phyloP scores from a whole-genome alignment of 768 basidiomycete genomes.

The Russula dissimulans region DNA sequence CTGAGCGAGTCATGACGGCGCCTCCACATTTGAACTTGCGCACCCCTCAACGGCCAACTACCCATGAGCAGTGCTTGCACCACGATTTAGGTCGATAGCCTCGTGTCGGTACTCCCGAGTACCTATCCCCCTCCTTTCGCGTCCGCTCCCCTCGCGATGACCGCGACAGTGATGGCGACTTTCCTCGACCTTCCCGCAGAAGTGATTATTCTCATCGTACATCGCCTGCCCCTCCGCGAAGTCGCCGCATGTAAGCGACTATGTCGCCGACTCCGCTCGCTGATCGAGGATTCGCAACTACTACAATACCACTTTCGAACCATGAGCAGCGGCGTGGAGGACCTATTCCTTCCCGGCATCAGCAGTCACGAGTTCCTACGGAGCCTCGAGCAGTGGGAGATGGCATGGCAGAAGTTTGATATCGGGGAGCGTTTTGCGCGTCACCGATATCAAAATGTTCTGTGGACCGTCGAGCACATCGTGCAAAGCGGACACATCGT shows the following conservation, averaged over 20 bases:
- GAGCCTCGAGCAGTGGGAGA: conserved; percentile 8
- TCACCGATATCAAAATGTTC: conserved; percentile 9
- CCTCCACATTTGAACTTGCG: not conserved
- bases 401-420: conserved; percentile 10
- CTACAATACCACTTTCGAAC: conserved; percentile 9
- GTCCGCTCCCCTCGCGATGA: not conserved
- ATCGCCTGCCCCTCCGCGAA: conserved; percentile 2
- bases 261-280: not conserved
- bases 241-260: conserved; percentile 7
- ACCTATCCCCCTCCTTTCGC: not conserved
- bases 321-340: conserved; percentile 11
- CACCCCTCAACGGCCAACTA: not conserved
- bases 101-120: not conserved
- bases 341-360: conserved; percentile 3
- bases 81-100: not conserved
- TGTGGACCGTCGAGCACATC: conserved; percentile 14
- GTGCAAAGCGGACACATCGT: conserved; percentile 11
- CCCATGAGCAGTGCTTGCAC: not conserved
- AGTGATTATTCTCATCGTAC: conserved; percentile 1
- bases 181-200: conserved; percentile 6
- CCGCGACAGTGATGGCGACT: not conserved
- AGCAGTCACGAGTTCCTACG: conserved; percentile 7
- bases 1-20: not conserved
- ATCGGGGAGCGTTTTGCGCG: conserved; percentile 14
- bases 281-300: conserved; percentile 3